Evolutionary conservation across 495 filamentous ascomycete genomes (phyloP).

Genomic region (Hypoxylon rickii): DNA sequence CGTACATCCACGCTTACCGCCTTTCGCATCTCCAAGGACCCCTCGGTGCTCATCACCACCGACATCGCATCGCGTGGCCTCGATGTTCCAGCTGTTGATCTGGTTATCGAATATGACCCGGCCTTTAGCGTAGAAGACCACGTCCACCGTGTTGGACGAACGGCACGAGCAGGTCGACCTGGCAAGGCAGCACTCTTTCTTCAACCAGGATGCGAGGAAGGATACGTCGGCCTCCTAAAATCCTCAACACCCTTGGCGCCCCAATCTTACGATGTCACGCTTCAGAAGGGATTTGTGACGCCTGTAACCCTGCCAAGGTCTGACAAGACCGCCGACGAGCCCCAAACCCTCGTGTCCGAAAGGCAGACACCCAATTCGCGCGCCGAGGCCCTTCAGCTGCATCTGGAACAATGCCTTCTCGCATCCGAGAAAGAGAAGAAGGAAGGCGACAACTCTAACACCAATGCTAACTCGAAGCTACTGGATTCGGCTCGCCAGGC

Average conservation of each 20-base stretch:
- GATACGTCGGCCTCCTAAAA: constrained; percentile 77
- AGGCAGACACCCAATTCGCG: constrained; percentile 48
- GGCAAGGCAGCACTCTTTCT: constrained; percentile 91
- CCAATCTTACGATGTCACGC: constrained; percentile 52
- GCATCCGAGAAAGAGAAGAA: constrained; percentile 35
- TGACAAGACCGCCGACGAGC: constrained; percentile 28
- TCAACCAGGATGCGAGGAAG: constrained; percentile 86
- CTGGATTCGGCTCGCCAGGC: constrained; percentile 77
- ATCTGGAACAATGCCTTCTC: constrained; percentile 54
- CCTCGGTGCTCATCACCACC: constrained; percentile 85
- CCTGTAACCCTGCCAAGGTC: constrained; percentile 44
- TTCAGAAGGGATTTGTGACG: constrained; percentile 59
- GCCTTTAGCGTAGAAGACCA: constrained; percentile 91
- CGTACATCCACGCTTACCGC: constrained; percentile 81
- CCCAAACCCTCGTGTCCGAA: constrained; percentile 29
- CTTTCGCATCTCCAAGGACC: constrained; percentile 67
- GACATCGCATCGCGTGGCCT: constrained; percentile 94
- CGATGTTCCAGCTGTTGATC: constrained; percentile 90
- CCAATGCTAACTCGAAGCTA: constrained; percentile 38
- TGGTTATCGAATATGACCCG: constrained; percentile 93
- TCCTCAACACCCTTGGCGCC: constrained; percentile 41
- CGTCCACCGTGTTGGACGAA: constrained; percentile 91
- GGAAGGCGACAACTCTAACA: constrained; percentile 11
- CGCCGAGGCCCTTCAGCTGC: constrained; percentile 54
- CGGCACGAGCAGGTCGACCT: constrained; percentile 85